Percentiles rank a stretch among this genome's conserved stretches.
Evolutionary conservation across 1,284 basidiomycete species (phyloP).

Genomic region (Uromyces viciae-fabae): DNA sequence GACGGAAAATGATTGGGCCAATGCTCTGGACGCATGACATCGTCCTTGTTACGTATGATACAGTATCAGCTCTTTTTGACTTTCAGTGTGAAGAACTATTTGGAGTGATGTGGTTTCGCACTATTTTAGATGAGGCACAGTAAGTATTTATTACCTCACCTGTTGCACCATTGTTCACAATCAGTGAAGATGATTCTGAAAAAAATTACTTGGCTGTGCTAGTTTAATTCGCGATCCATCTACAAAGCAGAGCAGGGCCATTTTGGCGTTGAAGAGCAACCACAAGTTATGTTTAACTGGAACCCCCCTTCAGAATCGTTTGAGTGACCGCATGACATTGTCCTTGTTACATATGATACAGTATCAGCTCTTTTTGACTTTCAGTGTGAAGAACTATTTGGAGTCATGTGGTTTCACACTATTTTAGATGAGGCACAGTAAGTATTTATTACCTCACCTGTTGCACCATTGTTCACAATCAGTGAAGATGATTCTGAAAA

Average conservation of each 20-base stretch:
- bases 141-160: too few species aligned
- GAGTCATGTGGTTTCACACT: background rate
- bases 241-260: background rate
- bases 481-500: too few species aligned
- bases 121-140: conserved; percentile 5
- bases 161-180: too few species aligned
- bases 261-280: background rate
- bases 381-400: background rate
- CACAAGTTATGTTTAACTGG: background rate
- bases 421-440: conserved; percentile 10
- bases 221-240: background rate
- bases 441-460: too few species aligned
- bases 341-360: conserved; percentile 4
- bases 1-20: background rate
- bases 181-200: too few species aligned
- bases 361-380: background rate
- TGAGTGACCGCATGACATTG: background rate
- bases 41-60: conserved; percentile 4
- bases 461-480: too few species aligned
- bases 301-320: background rate
- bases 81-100: background rate
- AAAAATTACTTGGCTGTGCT: too few species aligned
- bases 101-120: background rate
- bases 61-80: background rate
- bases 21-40: background rate